phyloP scores from a whole-genome alignment of 73 alveolate genomes.

The Symbiodinium natans region DNA sequence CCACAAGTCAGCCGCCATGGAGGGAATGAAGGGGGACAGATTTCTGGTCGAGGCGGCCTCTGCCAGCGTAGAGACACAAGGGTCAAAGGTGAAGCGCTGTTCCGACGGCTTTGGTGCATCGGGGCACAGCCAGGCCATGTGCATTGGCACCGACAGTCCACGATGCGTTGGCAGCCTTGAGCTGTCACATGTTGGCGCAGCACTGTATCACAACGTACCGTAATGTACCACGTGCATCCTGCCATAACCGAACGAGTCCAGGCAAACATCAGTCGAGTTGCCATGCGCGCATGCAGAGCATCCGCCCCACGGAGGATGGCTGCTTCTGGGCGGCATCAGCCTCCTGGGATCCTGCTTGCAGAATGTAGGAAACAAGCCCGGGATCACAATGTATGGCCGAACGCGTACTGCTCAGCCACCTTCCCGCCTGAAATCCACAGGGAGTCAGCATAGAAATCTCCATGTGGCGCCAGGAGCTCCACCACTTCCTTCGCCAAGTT shows the following conservation, averaged over 20 bases:
- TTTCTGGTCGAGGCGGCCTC: neutral
- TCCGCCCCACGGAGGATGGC: constrained; percentile 12
- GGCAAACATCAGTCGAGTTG: neutral
- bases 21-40: too few relatives aligned
- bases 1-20: neutral
- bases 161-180: neutral
- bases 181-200: too few relatives aligned
- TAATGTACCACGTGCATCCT: too few relatives aligned
- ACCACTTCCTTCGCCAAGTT: constrained; percentile 36
- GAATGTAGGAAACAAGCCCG: too few relatives aligned
- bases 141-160: neutral
- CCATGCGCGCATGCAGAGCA: neutral
- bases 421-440: constrained; percentile 27
- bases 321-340: neutral
- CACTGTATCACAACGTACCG: too few relatives aligned
- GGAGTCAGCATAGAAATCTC: constrained; percentile 22
- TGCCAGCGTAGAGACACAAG: neutral
- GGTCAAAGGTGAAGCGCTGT: neutral
- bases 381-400: too few relatives aligned
- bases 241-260: too few relatives aligned
- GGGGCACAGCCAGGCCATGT: neutral
- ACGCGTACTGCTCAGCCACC: neutral
- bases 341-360: neutral
- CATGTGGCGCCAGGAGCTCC: constrained; percentile 46
- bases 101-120: neutral